phyloP scores from a whole-genome alignment of 106 monocot species.

The Acorus gramineus region DNA sequence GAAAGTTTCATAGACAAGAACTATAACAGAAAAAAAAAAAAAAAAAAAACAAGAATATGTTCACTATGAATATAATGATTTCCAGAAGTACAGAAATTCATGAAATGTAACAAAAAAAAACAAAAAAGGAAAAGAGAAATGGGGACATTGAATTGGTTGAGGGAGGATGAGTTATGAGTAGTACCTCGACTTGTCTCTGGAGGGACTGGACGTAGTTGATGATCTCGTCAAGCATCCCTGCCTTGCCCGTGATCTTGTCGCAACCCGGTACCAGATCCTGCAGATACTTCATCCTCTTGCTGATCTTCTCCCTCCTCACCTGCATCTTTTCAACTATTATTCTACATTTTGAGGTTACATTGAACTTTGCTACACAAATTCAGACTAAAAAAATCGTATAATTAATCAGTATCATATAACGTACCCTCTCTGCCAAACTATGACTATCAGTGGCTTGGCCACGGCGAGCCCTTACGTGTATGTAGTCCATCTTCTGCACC shows the following conservation, averaged over 20 bases:
- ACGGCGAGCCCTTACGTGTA: constrained; percentile 70
- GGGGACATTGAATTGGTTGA: no score
- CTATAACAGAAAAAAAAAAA: constrained; percentile 2
- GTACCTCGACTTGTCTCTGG: constrained; percentile 42
- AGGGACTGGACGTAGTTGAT: constrained; percentile 58
- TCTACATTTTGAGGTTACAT: no score
- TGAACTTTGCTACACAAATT: no score
- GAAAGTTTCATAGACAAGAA: constrained; percentile 47
- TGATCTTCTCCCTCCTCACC: constrained; percentile 81
- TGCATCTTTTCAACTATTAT: neutral
- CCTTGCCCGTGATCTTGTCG: constrained; percentile 36
- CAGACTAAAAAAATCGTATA: no score
- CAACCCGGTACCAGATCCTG: constrained; percentile 75
- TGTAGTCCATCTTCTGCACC: constrained; percentile 39
- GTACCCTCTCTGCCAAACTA: constrained; percentile 66
- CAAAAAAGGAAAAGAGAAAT: no score
- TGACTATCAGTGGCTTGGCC: constrained; percentile 82
- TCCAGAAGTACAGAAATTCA: no score
- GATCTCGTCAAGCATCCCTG: constrained; percentile 61
- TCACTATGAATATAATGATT: no score
- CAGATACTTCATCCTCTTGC: constrained; percentile 68
- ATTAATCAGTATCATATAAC: neutral
- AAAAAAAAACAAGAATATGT: neutral
- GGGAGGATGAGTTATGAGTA: no score
- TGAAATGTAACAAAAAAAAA: neutral